A percentile compares a stretch with the other conserved stretches of the same genome.
phyloP scores from a whole-genome alignment of 495 filamentous ascomycete species.

The Penicillium dipodomyicola region DNA sequence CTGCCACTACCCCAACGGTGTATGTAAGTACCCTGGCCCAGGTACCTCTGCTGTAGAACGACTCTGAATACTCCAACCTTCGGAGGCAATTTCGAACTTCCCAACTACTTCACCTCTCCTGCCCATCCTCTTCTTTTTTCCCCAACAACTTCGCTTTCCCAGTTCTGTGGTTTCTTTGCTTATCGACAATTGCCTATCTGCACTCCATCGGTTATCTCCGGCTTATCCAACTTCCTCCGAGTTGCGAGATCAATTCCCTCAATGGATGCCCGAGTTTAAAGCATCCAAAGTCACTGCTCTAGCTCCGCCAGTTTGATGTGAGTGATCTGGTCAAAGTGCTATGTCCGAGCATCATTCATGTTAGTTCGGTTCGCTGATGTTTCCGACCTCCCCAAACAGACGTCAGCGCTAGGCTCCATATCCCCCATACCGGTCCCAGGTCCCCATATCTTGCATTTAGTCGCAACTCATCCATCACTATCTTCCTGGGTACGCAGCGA shows the following conservation, averaged over 20 bases:
- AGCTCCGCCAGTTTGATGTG: constrained; percentile 12
- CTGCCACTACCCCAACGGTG: constrained; percentile 17
- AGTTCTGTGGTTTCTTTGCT: constrained; percentile 9
- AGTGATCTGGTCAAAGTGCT: neutral
- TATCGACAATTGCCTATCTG: constrained; percentile 32
- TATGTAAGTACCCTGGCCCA: constrained; percentile 23
- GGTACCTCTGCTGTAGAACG: constrained; percentile 20
- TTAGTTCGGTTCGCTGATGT: constrained; percentile 10
- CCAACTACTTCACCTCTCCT: constrained; percentile 13
- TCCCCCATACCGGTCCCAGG: constrained; percentile 26
- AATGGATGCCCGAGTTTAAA: constrained; percentile 10
- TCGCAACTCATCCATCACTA: neutral
- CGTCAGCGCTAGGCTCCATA: constrained; percentile 18
- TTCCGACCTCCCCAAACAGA: constrained; percentile 10
- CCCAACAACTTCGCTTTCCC: constrained; percentile 4
- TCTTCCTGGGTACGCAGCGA: constrained; percentile 1
- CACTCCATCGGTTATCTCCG: constrained; percentile 41
- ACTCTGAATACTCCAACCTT: constrained; percentile 9
- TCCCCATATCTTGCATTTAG: constrained; percentile 22
- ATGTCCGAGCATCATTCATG: neutral
- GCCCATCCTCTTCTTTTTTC: constrained; percentile 5
- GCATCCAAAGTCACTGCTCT: neutral
- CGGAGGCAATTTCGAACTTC: constrained; percentile 22
- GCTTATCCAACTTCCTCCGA: constrained; percentile 27
- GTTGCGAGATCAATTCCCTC: constrained; percentile 15